Evolutionary conservation across 2,329 filamentous ascomycete genomes (phyloP).

Genomic region (Coniochaeta prunicola): DNA sequence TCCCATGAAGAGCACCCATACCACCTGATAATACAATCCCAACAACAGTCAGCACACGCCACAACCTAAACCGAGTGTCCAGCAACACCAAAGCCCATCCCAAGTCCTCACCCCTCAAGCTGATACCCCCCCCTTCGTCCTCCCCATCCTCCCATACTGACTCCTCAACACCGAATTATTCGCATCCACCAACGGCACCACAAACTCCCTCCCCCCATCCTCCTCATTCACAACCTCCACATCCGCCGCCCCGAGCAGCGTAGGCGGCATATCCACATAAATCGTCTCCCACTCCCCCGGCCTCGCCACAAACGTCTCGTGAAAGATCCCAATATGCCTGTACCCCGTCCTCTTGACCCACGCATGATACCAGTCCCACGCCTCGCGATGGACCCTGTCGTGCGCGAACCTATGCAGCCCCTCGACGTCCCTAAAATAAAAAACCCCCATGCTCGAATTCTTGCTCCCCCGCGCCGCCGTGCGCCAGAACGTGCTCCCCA

Average conservation of each 20-base stretch:
- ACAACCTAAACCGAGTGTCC: too few species aligned
- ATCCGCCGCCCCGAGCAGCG: conserved; percentile 23
- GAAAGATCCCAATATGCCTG: conserved; percentile 41
- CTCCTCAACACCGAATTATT: conserved; percentile 23
- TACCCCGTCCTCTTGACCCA: conserved; percentile 17
- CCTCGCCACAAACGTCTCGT: conserved; percentile 44
- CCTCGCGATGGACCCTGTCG: conserved; percentile 35
- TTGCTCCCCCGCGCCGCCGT: conserved; percentile 25
- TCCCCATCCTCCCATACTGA: conserved; percentile 24
- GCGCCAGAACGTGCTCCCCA: conserved; percentile 34
- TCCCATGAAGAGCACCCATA: too few species aligned
- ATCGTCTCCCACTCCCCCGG: conserved; percentile 41
- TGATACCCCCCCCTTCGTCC: not conserved
- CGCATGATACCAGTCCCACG: conserved; percentile 41
- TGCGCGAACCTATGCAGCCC: conserved; percentile 46
- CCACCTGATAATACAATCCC: too few species aligned
- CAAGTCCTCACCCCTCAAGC: not conserved
- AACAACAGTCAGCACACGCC: too few species aligned
- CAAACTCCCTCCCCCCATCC: conserved; percentile 20
- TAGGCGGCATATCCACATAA: conserved; percentile 36
- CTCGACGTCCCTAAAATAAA: conserved; percentile 43
- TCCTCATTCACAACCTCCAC: conserved; percentile 14
- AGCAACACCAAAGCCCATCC: not conserved
- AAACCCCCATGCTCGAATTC: conserved; percentile 31
- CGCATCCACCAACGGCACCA: conserved; percentile 24